Evolutionary conservation across 768 basidiomycete genomes (phyloP).

Genomic region (Podaxis sp.): DNA sequence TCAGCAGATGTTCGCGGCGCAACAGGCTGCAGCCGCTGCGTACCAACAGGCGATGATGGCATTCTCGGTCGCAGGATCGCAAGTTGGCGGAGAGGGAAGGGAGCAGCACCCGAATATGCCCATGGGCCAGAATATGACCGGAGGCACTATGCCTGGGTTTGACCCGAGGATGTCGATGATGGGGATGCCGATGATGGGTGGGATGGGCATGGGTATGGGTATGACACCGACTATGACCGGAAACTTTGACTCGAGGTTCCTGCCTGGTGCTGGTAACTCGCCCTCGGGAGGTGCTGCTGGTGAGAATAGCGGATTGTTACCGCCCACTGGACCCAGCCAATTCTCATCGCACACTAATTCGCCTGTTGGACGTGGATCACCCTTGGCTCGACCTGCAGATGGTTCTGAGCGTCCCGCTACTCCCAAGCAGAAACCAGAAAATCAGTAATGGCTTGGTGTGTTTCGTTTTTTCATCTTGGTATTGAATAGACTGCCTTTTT

Average conservation of each 20-base stretch:
- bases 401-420: slow-evolving; percentile 34
- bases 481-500: not conserved
- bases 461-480: not conserved
- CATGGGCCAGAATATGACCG: slow-evolving; percentile 57
- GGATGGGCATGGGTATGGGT: slow-evolving; percentile 24
- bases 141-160: slow-evolving; percentile 40
- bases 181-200: slow-evolving; percentile 43
- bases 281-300: slow-evolving; percentile 28
- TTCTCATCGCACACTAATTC: slow-evolving; percentile 49
- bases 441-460: not conserved
- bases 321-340: slow-evolving; percentile 30
- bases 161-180: slow-evolving; percentile 87
- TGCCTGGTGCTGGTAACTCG: slow-evolving; percentile 32
- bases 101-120: slow-evolving; percentile 36
- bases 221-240: slow-evolving; percentile 52
- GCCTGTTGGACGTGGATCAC: slow-evolving; percentile 54
- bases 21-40: slow-evolving; percentile 78
- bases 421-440: slow-evolving; percentile 26
- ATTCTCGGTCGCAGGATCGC: slow-evolving; percentile 73
- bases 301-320: slow-evolving; percentile 30
- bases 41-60: slow-evolving; percentile 91
- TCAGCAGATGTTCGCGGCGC: slow-evolving; percentile 81
- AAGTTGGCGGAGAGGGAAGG: slow-evolving; percentile 61
- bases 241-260: slow-evolving; percentile 59
- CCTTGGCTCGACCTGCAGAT: slow-evolving; percentile 37